Evolutionary conservation across 495 filamentous ascomycete genomes (phyloP), one percentile per base, ranked within the genome.

Genomic region (Bombardia bombarda): DNA sequence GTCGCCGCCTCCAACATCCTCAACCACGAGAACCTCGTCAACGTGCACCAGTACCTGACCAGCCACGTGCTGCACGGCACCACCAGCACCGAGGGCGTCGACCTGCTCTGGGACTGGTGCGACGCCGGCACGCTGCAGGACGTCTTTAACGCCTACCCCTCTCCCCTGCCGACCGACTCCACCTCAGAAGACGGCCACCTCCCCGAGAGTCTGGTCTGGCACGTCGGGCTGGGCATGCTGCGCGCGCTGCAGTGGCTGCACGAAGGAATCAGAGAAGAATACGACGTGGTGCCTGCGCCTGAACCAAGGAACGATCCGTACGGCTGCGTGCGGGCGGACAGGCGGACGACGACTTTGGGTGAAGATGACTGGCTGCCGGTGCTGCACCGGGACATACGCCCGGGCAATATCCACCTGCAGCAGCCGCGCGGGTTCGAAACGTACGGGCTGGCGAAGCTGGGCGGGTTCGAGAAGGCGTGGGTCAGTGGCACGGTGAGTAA

Each of bases 361-460:
- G 53, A 68, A 35, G 25, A 32, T 19, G 65, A 68, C 38, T 75
- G 70, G 70, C 43, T 63, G 37, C 57, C 68, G 2, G 61, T 74
- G 4, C 46, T 76, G 42, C 70, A 74, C 43, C 51, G 63, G 19
- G 55, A 65, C 32, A 53, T 76, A 26, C 44, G 22, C 20, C 56
- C 69, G 0, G 46, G 46, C 20, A 74, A 69, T 32, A 62, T 76
- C 25, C 69, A 65, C 41, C 45, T 76, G 41, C 50, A 61, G 51
- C 57, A 65, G 23, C 65, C 69, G 6, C 49, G 53, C n/a, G 65
- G 65, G 12, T 42, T 40, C 3, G 70, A 76, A 56, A 68, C 60
- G 38, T 75, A 73, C 32, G 71, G 69, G 1, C 32, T 42, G 4
- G 72, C 70, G 39, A 75, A 72, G 56, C 40, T 76, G 35, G 71